Evolutionary conservation across 2,329 filamentous ascomycete genomes (phyloP).

Genomic region (Pezizomycotina sp.): DNA sequence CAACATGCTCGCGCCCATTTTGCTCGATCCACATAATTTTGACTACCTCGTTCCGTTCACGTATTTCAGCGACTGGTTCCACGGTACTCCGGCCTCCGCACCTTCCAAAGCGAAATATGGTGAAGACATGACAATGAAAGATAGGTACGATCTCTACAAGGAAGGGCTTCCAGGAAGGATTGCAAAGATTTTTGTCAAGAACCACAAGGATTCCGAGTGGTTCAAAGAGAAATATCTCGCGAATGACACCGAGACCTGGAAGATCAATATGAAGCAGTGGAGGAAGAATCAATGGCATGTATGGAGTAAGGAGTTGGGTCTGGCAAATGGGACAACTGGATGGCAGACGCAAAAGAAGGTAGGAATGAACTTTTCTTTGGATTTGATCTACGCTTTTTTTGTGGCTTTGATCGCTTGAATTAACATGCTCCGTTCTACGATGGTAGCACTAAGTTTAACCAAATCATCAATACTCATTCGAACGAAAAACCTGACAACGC

Average conservation of each 20-base stretch:
- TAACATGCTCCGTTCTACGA: too few relatives aligned
- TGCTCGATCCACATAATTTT: constrained; percentile 24
- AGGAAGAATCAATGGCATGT: constrained; percentile 63
- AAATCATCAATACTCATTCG: constrained; percentile 10
- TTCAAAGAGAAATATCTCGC: constrained; percentile 89
- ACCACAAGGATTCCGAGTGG: constrained; percentile 94
- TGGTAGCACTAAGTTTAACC: too few relatives aligned
- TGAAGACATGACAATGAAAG: constrained; percentile 19
- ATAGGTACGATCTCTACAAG: constrained; percentile 45
- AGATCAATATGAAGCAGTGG: constrained; percentile 59
- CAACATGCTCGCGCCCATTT: constrained; percentile 12
- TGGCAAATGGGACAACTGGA: constrained; percentile 71
- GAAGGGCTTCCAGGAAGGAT: constrained; percentile 57
- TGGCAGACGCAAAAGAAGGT: constrained; percentile 22
- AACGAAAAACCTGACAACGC: constrained; percentile 10
- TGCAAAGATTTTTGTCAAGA: constrained; percentile 74
- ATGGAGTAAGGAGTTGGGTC: constrained; percentile 78
- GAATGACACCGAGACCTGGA: constrained; percentile 60
- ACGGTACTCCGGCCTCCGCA: constrained; percentile 19
- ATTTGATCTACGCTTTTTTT: neutral
- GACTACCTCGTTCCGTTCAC: constrained; percentile 25
- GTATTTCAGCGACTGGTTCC: constrained; percentile 25
- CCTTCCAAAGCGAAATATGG: constrained; percentile 19
- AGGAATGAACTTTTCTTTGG: constrained; percentile 13
- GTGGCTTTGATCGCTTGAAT: neutral